Evolutionary conservation across 78 protist genomes (phyloP), one percentile per base, ranked within the genome.

Genomic region (Dictyostelium firmibasis): DNA sequence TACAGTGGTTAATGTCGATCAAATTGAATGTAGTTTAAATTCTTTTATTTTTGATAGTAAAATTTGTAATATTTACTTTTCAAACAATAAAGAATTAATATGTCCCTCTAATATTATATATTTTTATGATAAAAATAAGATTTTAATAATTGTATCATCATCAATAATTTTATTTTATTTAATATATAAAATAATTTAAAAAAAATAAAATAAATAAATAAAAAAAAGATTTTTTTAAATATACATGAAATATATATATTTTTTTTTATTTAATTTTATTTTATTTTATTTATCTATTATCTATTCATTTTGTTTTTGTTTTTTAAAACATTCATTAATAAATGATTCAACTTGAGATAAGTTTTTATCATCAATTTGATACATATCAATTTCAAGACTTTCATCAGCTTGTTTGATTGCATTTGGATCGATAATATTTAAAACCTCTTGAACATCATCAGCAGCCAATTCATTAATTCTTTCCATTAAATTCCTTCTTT

Each of bases 391-490:
- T 75, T 85, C 92, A 74, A 75, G 69, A 33, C 74, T 36, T 75
- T 85, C 92, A 85, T 74, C 92, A 50, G n/a, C 76, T 44, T 70
- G 44, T 18, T 74, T 85, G 29, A 85, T 85, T n/a, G 92, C 92
- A 27, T 44, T 43, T 85, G 82, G 92, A 31, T 85, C 83, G 20
- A 85, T 85, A 20, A 85, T 85, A 20, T 43, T 62, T 31, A 85
- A 47, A 27, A 85, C 79, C 6, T 14, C 27, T 29, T 36, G 60
- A 29, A 74, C 47, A 41, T 85, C 81, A 18, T 41, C 83, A 18
- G 44, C 36, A 10, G 27, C 31, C 33, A 85, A 75, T n/a, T 75
- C 62, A 50, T 85, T 50, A 81, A 77, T 77, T 77, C 60, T 77
- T 77, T 43, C 83, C 83, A 77, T 77, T 41, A 77, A n/a, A 25